Evolutionary conservation across 192 early-diverging fungal genomes (phyloP), one percentile per base, ranked within the genome.

Genomic region (Entomortierella parvispora): DNA sequence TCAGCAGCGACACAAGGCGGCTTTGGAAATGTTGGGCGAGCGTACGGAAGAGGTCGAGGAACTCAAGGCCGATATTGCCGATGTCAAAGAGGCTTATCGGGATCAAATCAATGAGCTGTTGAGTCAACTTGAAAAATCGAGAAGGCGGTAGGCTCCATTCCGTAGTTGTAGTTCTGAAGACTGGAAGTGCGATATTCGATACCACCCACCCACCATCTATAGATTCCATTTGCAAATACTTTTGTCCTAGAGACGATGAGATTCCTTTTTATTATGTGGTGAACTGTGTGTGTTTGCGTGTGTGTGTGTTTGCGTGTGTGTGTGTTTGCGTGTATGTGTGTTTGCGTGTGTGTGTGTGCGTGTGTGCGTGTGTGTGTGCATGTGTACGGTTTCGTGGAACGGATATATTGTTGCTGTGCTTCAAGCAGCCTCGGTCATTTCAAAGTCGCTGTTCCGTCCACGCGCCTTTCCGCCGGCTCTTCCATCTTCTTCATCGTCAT

Each of bases 11-110:
- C 90, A 92, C 50, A 65, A 82, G 26, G 86, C 93, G 5, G 89
- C 91, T n/a, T 81, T 97, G 12, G 95, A 94, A 68, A 82, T 97
- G 79, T 76, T 97, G 40, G 95, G 95, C 23, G 95, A 97, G 75
- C 90, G 91, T 69, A 94, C 93, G 32, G 95, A 97, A 71, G 85
- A 89, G 59, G 92, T 94, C 15, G 81, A 91, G 46, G 95, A 97
- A 42, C 83, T 97, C 28, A 80, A 87, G 63, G 89, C 89, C 4
- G 93, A 92, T 71, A 85, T 94, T 49, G 58, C 52, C 0, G 95
- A 97, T 71, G 91, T 96, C n/a, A 91, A 91, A 62, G 90, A 91
- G 42, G 90, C 90, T 62, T 92, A 88, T 66, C 68, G 86, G 14
- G 71, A 82, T 42, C 92, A 93, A 80, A 84, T 91, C 29, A 82